Percentiles rank a stretch among this genome's conserved stretches.
phyloP scores from a whole-genome alignment of 2,329 filamentous ascomycete genomes.

The Calonectria fujianensis region DNA sequence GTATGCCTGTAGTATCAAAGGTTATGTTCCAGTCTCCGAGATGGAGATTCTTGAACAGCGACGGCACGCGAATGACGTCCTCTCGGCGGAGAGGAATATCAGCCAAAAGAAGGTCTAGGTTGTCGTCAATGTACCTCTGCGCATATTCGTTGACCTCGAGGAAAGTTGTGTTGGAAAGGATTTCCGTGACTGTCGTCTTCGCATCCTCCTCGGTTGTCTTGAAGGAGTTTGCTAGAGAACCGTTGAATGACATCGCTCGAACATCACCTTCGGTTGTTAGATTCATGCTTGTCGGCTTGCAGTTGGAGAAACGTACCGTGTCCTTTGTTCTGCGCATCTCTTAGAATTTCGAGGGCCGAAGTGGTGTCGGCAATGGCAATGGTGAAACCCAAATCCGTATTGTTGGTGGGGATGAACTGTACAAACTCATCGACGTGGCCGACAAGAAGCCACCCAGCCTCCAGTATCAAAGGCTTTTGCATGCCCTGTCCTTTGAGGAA shows the following conservation, averaged over 20 bases:
- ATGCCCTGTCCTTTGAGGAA: constrained; percentile 55
- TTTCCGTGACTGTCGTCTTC: constrained; percentile 38
- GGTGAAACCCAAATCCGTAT: constrained; percentile 51
- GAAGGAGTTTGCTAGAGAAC: constrained; percentile 23
- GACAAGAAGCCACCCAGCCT: constrained; percentile 52
- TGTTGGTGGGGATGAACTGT: constrained; percentile 55
- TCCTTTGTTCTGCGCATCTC: constrained; percentile 47
- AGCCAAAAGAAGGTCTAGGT: neutral
- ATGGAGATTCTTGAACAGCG: constrained; percentile 10
- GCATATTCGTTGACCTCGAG: constrained; percentile 15
- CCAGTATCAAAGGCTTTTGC: constrained; percentile 59
- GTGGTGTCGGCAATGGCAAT: constrained; percentile 51
- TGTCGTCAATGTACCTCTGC: constrained; percentile 2
- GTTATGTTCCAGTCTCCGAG: constrained; percentile 1
- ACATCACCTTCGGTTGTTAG: neutral
- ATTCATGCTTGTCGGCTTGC: neutral
- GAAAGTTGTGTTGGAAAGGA: constrained; percentile 13
- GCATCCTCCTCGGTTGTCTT: constrained; percentile 22
- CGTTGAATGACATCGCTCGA: constrained; percentile 26
- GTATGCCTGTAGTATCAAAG: neutral
- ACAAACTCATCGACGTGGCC: constrained; percentile 56
- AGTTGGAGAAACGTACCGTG: constrained; percentile 46
- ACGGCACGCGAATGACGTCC: constrained; percentile 21
- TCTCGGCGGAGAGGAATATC: constrained; percentile 12
- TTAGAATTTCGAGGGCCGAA: constrained; percentile 52